These are phyloP conservation scores for Pichia kudriavzevii DNA, from an alignment of 1,139 yeast species.

Conservation along the genomic window DNA sequence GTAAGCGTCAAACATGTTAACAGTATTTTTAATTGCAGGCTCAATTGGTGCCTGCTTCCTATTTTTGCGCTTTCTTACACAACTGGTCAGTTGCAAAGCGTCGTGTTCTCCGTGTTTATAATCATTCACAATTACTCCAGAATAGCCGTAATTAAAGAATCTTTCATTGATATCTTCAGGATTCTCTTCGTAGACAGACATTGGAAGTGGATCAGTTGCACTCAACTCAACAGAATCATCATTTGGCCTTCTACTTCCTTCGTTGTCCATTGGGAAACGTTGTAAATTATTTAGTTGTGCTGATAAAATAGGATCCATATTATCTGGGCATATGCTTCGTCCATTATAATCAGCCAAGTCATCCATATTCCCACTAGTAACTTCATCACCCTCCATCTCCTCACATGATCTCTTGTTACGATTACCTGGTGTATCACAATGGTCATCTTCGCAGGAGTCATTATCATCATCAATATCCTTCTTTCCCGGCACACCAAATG, in stretches of 20 bases:
- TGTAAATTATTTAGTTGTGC: background rate
- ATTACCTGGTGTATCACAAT: too few relatives aligned
- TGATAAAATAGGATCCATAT: too few relatives aligned
- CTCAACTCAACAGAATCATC: constrained; percentile 11
- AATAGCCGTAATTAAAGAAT: constrained; percentile 13
- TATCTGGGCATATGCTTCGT: too few relatives aligned
- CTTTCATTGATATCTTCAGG: constrained; percentile 6
- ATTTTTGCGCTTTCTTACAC: constrained; percentile 12
- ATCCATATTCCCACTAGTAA: too few relatives aligned
- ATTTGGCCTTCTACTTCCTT: constrained; percentile 6
- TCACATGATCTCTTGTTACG: too few relatives aligned
- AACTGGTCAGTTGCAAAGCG: constrained; percentile 9
- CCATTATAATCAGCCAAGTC: too few relatives aligned
- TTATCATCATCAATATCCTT: background rate
- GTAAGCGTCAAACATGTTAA: constrained; percentile 17
- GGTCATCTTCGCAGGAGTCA: constrained; percentile 1
- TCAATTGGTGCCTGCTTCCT: constrained; percentile 18
- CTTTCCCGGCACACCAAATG: too few relatives aligned
- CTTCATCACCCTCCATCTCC: too few relatives aligned
- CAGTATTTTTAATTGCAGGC: constrained; percentile 16
- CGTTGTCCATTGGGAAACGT: background rate
- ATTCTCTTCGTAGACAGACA: constrained; percentile 13
- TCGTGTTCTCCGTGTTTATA: constrained; percentile 4
- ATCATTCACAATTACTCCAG: constrained; percentile 9
- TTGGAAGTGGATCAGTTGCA: constrained; percentile 10